Conservation (phyloP, 2,329 filamentous ascomycete species). For the Xylariaceae sp. region DNA sequence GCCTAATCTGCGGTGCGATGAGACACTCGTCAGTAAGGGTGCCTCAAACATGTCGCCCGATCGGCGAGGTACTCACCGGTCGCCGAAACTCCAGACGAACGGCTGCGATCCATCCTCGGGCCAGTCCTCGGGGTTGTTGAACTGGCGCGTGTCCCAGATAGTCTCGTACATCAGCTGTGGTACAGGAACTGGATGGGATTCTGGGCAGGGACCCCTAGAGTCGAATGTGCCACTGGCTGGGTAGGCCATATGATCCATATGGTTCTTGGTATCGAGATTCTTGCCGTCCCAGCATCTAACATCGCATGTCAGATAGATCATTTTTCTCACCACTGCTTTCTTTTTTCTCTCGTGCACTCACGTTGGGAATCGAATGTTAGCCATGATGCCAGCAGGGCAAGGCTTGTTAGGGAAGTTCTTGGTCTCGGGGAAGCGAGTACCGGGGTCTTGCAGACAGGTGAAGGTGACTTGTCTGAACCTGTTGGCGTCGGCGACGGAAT, state of each 20-base stretch:
- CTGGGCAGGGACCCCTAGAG: conserved; percentile 46
- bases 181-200: conserved; percentile 46
- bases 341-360: conserved; percentile 54
- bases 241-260: conserved; percentile 52
- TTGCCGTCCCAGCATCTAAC: conserved; percentile 54
- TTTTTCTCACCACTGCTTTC: too few relatives aligned
- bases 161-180: conserved; percentile 50
- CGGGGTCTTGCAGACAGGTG: conserved; percentile 49
- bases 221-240: conserved; percentile 46
- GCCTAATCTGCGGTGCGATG: conserved; percentile 37
- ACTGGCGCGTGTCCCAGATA: conserved; percentile 48
- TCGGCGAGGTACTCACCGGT: conserved; percentile 33
- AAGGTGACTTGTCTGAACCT: conserved; percentile 52
- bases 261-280: conserved; percentile 51
- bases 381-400: conserved; percentile 52
- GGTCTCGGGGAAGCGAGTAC: conserved; percentile 48
- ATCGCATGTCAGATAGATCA: too few relatives aligned
- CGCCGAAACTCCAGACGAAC: conserved; percentile 43
- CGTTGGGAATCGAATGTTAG: conserved; percentile 54
- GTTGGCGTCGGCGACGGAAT: conserved; percentile 44
- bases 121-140: conserved; percentile 48
- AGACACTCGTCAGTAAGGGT: not conserved
- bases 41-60: too few relatives aligned
- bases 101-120: conserved; percentile 47
- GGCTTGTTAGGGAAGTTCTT: conserved; percentile 47